Percentiles rank a stretch among this genome's conserved stretches.
Conservation (phyloP, 1,284 basidiomycete genomes). For the Boletus sp. region DNA sequence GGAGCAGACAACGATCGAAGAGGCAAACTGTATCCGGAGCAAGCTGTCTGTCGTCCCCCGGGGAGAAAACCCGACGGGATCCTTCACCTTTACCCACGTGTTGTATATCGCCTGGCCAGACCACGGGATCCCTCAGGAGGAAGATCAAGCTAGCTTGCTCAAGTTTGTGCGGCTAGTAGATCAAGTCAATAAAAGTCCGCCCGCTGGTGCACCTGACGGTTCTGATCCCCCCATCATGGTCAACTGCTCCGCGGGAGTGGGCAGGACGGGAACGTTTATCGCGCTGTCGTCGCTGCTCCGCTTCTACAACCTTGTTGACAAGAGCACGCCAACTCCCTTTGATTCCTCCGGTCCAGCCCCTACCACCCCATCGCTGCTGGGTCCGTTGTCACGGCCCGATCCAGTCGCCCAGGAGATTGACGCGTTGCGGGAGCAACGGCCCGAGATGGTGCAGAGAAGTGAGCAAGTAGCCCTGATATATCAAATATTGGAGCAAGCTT, state of each 20-base stretch:
- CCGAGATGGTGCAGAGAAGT: slow-evolving; percentile 74
- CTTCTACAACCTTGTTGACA: slow-evolving; percentile 44
- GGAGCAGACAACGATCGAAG: slow-evolving; percentile 40
- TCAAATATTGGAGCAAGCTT: slow-evolving; percentile 48
- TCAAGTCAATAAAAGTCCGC: slow-evolving; percentile 47
- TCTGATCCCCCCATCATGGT: slow-evolving; percentile 75
- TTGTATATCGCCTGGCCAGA: slow-evolving; percentile 81
- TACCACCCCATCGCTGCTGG: slow-evolving; percentile 48
- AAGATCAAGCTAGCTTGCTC: slow-evolving; percentile 54
- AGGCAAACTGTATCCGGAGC: slow-evolving; percentile 61
- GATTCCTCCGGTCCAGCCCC: slow-evolving; percentile 19
- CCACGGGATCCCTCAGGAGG: slow-evolving; percentile 64
- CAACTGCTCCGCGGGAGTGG: slow-evolving; percentile 86
- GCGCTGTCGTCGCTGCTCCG: slow-evolving; percentile 72
- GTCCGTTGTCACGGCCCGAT: slow-evolving; percentile 51
- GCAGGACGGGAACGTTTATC: slow-evolving; percentile 86
- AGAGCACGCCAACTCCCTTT: slow-evolving; percentile 22
- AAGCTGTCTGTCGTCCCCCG: slow-evolving; percentile 38
- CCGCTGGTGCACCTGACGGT: slow-evolving; percentile 25
- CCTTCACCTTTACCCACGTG: slow-evolving; percentile 63
- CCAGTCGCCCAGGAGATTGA: slow-evolving; percentile 72
- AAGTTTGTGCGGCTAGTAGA: slow-evolving; percentile 63
- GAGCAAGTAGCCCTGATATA: slow-evolving; percentile 70
- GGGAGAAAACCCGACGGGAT: slow-evolving; percentile 29
- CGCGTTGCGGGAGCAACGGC: slow-evolving; percentile 72